Base-by-base conservation (phyloP, 1,284 basidiomycete genomes). In the Cutaneotrichosporon spelunceum region DNA sequence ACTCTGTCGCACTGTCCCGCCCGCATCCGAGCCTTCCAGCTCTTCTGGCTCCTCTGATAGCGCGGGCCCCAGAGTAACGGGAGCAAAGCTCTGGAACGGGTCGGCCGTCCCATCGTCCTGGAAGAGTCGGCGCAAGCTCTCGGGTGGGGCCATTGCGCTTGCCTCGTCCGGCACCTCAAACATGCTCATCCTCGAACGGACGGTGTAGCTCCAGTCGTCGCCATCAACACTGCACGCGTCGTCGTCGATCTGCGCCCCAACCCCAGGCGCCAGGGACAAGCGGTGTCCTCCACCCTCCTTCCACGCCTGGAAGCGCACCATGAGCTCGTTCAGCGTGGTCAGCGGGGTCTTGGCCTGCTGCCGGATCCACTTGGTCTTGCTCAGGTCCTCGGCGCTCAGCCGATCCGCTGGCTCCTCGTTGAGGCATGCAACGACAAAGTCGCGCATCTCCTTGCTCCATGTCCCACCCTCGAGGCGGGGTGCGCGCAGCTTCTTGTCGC, bases 351-450 rank as follows among this genome's bases (percentile, higher is more conserved):
- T 95, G 34, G 85, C 80, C 24, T 86, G 79, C 14, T 84, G 82
- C 72, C 90, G 93, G 70, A 98, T 93, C 93, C 95, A 99, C 72
- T 91, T 95, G n/a, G 86, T 85, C 78, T 90, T 94, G 8, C 83
- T 76, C 3, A 99, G 83, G 69, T 99, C 95, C 57, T 98, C 96
- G 7, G 94, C 93, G 10, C 88, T 83, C 23, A 90, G 82, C 47
- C 96, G 87, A 88, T 97, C 75, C 11, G 66, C 62, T 16, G 96
- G 90, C 53, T 86, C 86, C 72, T 96, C 92, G 72, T 88, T 88
- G 63, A 99, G 81, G 75, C 92, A 96, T 34, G 84, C 82, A 3
- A 88, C 82, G 68, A 98, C 86, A 71, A 99, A 98, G 33, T 97
- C 94, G 30, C 89, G 84, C 84, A 98, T 87, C 58, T 90, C 88